Conservation (phyloP, 305 asterid species). For the Ajuga reptans region DNA sequence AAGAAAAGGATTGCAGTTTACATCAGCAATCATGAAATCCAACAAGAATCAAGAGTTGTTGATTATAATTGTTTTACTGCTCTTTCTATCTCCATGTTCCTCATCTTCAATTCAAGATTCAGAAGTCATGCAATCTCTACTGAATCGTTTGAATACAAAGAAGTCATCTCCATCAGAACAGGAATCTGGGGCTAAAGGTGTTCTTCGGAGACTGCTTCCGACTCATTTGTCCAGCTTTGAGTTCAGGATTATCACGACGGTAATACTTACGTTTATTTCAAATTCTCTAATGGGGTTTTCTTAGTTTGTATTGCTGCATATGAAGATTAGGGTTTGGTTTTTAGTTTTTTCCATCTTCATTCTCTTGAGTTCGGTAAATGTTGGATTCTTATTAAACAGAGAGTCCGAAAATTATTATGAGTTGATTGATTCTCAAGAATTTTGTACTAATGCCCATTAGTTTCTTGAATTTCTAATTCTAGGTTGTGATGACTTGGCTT, state of each 20-base stretch:
- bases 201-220: conserved; percentile 73
- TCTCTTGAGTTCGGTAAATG: not conserved
- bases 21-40: conserved; percentile 29
- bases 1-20: not conserved
- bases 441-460: too few species aligned
- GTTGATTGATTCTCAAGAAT: too few species aligned
- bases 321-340: not conserved
- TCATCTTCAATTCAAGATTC: conserved; percentile 39
- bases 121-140: conserved; percentile 40
- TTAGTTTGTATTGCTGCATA: not conserved
- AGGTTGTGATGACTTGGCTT: not conserved
- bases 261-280: conserved; percentile 17
- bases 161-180: conserved; percentile 44
- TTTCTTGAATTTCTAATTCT: not conserved
- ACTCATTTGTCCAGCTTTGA: conserved; percentile 58
- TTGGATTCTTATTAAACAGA: not conserved
- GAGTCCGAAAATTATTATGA: not conserved
- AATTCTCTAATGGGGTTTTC: conserved; percentile 12
- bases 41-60: conserved; percentile 14
- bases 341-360: not conserved
- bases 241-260: conserved; percentile 60
- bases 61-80: conserved; percentile 20
- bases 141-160: conserved; percentile 48
- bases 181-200: conserved; percentile 75
- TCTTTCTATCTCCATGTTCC: conserved; percentile 21